Percentiles rank a stretch among this genome's conserved stretches.
These are phyloP conservation scores for Pueraria montana DNA, from an alignment of 306 rosid species.

Conservation along the genomic window DNA sequence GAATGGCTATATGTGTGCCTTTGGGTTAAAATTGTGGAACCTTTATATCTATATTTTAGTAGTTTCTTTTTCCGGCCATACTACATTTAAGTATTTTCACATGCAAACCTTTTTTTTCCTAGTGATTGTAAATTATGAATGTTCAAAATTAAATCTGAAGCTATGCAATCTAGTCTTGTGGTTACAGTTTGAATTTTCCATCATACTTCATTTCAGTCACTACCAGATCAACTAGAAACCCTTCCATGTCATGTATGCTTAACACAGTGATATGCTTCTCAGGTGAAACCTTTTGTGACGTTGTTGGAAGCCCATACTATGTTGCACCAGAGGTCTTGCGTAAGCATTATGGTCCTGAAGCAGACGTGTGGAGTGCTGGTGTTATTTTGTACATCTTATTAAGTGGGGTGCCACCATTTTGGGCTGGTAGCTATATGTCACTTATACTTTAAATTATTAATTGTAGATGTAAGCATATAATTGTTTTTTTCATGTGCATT, in stretches of 20 bases:
- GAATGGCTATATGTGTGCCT: background rate
- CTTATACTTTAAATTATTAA: background rate
- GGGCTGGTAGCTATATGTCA: conserved; percentile 61
- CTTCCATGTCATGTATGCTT: conserved; percentile 22
- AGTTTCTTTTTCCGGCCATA: background rate
- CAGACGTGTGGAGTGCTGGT: conserved; percentile 77
- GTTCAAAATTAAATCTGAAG: conserved; percentile 2
- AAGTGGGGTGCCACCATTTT: conserved; percentile 72
- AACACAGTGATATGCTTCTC: conserved; percentile 45
- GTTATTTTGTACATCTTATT: conserved; percentile 68
- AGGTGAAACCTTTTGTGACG: conserved; percentile 66
- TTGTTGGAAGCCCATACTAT: conserved; percentile 74
- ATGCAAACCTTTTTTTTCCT: too few relatives aligned
- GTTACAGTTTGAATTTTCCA: conserved; percentile 23
- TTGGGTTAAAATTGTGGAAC: conserved; percentile 4
- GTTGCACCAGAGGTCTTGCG: conserved; percentile 75
- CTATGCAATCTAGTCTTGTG: conserved; percentile 17
- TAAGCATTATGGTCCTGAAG: conserved; percentile 71
- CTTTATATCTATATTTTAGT: background rate
- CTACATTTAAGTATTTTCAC: background rate
- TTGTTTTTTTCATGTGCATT: conserved; percentile 33
- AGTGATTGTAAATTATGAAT: conserved; percentile 30
- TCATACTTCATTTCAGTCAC: conserved; percentile 19
- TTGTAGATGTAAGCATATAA: conserved; percentile 17
- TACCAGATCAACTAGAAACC: conserved; percentile 9